Percentiles rank a stretch among this genome's conserved stretches.
These are phyloP conservation scores for Aspergillus asperescens DNA, from an alignment of 495 filamentous ascomycete species.

Conservation along the genomic window DNA sequence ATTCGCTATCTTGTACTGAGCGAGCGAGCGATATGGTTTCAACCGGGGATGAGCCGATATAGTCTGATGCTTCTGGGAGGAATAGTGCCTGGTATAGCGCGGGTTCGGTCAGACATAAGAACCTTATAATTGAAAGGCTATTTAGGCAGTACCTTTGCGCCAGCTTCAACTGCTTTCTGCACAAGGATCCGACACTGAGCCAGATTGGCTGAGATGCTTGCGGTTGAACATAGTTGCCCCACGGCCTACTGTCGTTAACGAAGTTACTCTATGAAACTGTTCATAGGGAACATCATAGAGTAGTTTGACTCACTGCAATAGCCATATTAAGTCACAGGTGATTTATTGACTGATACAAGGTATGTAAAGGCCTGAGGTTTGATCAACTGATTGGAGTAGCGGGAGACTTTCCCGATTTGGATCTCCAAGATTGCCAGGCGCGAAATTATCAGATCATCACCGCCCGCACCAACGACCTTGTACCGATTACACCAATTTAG, in stretches of 20 bases:
- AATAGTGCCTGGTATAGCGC: conserved; percentile 61
- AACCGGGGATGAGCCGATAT: conserved; percentile 62
- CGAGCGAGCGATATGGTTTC: conserved; percentile 64
- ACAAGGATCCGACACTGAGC: conserved; percentile 66
- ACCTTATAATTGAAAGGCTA: not conserved
- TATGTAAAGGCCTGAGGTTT: not conserved
- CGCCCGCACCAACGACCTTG: conserved; percentile 6
- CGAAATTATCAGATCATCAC: conserved; percentile 19
- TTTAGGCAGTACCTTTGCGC: conserved; percentile 59
- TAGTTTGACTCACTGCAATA: conserved; percentile 28
- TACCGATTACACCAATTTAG: conserved; percentile 7
- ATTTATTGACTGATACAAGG: not conserved
- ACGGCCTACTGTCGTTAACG: conserved; percentile 56
- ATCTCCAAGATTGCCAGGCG: conserved; percentile 5
- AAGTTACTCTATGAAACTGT: not conserved
- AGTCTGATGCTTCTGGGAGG: conserved; percentile 88
- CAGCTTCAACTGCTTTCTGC: conserved; percentile 63
- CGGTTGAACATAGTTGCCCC: conserved; percentile 81
- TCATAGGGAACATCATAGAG: not conserved
- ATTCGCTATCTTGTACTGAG: conserved; percentile 51
- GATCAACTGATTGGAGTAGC: conserved; percentile 1
- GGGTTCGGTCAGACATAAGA: conserved; percentile 4
- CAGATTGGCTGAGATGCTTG: conserved; percentile 73
- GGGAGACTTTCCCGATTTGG: conserved; percentile 26
- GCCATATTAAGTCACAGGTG: conserved; percentile 24